Percentiles rank a stretch among this genome's conserved stretches.
These are phyloP conservation scores for Chaetomiaceae sp. DNA, from an alignment of 2,329 filamentous ascomycete genomes.

Conservation along the genomic window DNA sequence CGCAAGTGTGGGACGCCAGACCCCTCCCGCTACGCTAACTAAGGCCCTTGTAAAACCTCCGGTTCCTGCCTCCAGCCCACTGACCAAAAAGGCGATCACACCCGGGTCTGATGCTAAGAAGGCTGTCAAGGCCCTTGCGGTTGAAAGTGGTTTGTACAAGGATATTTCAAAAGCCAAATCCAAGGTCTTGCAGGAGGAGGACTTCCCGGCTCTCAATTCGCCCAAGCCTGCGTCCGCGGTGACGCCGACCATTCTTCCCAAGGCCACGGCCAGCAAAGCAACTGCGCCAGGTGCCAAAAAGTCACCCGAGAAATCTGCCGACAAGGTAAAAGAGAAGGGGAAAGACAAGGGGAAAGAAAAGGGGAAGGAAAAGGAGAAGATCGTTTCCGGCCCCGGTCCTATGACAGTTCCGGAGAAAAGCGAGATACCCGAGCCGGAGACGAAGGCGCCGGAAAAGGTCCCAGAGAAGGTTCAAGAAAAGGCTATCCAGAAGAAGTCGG, in stretches of 20 bases:
- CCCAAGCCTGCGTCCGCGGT: conserved; percentile 37
- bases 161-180: conserved; percentile 41
- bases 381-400: conserved; percentile 16
- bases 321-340: conserved; percentile 19
- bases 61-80: conserved; percentile 22
- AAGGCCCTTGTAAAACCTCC: conserved; percentile 33
- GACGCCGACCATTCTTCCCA: conserved; percentile 33
- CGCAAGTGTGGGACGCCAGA: conserved; percentile 22
- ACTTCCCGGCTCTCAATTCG: conserved; percentile 57
- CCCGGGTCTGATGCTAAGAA: conserved; percentile 28
- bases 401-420: conserved; percentile 22
- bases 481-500: conserved; percentile 18
- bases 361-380: conserved; percentile 5
- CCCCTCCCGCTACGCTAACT: conserved; percentile 26
- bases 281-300: conserved; percentile 34
- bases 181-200: conserved; percentile 53
- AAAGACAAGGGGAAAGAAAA: conserved; percentile 18
- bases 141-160: conserved; percentile 45
- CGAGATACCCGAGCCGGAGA: conserved; percentile 23
- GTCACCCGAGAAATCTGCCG: conserved; percentile 24
- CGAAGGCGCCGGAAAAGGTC: conserved; percentile 26
- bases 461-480: conserved; percentile 19
- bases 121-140: conserved; percentile 40
- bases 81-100: conserved; percentile 26
- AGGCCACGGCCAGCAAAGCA: conserved; percentile 34